phyloP scores from a whole-genome alignment of 2,329 filamentous ascomycete species.

The Fusarium papillatum region DNA sequence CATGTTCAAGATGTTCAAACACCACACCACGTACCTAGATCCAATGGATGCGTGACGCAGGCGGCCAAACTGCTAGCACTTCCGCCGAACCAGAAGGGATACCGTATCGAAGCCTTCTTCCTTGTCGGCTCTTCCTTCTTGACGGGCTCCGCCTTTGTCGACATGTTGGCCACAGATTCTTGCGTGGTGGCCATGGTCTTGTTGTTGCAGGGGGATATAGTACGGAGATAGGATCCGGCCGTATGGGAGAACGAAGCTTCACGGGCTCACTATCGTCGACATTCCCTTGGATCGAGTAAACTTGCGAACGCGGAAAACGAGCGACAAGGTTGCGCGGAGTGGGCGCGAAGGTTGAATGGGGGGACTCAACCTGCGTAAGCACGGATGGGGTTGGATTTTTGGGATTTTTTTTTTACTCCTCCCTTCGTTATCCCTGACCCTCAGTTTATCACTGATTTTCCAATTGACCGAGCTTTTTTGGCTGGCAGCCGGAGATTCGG shows the following conservation, averaged over 20 bases:
- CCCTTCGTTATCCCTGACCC: slow-evolving; percentile 18
- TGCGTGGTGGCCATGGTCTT: slow-evolving; percentile 37
- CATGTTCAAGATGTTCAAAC: neutral
- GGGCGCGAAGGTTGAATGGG: neutral
- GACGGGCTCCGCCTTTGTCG: slow-evolving; percentile 11
- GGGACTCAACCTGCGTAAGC: neutral
- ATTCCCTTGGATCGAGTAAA: neutral
- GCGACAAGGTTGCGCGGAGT: neutral
- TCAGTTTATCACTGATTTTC: slow-evolving; percentile 18
- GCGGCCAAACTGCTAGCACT: slow-evolving; percentile 94
- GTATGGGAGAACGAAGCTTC: neutral
- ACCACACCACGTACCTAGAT: slow-evolving; percentile 77
- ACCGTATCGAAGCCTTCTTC: slow-evolving; percentile 62
- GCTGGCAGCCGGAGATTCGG: slow-evolving; percentile 26
- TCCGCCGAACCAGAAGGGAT: slow-evolving; percentile 97
- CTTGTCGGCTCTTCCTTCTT: slow-evolving; percentile 49
- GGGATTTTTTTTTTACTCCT: neutral
- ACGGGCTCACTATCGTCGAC: slow-evolving; percentile 10
- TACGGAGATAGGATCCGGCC: neutral
- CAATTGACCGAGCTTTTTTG: slow-evolving; percentile 8
- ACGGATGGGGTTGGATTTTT: neutral
- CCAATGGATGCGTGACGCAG: slow-evolving; percentile 91
- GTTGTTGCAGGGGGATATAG: neutral
- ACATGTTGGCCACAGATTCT: slow-evolving; percentile 31
- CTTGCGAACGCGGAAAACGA: neutral